Percentiles rank a stretch among this genome's conserved stretches.
Conservation (phyloP, 1,139 yeast species). For the Saccharomyces hybrid region DNA sequence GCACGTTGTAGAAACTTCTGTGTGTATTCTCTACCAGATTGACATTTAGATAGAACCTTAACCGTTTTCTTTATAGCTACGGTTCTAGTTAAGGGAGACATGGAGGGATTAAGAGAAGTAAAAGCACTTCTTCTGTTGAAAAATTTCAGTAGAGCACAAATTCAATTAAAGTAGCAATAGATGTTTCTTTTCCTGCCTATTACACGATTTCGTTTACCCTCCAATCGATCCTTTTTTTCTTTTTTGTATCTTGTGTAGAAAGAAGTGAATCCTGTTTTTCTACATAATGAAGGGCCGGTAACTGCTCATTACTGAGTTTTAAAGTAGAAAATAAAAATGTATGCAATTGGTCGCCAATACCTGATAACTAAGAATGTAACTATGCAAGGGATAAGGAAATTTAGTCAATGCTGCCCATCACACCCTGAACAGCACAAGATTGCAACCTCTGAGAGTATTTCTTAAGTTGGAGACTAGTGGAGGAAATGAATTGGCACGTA, state of each 20-base stretch:
- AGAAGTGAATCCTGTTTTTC: background rate
- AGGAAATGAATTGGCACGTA: background rate
- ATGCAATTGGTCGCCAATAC: background rate
- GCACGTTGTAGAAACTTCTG: background rate
- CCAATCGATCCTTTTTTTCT: background rate
- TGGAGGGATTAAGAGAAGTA: background rate
- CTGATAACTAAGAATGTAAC: background rate
- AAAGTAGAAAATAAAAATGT: background rate
- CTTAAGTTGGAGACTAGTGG: background rate
- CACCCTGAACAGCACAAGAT: background rate
- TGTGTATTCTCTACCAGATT: background rate
- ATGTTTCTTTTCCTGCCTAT: background rate
- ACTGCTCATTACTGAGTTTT: background rate
- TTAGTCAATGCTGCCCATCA: background rate
- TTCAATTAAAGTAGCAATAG: background rate
- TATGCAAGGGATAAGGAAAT: background rate
- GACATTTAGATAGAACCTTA: conserved; percentile 12
- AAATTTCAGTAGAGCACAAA: background rate
- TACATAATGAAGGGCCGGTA: background rate
- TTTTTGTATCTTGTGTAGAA: background rate
- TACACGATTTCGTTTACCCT: background rate
- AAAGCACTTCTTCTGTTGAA: background rate
- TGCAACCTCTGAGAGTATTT: background rate
- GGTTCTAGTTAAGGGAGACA: conserved; percentile 12
- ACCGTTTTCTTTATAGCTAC: conserved; percentile 11